Evolutionary conservation across 2,329 filamentous ascomycete species (phyloP).

Genomic region (Colletotrichum zoysiae): DNA sequence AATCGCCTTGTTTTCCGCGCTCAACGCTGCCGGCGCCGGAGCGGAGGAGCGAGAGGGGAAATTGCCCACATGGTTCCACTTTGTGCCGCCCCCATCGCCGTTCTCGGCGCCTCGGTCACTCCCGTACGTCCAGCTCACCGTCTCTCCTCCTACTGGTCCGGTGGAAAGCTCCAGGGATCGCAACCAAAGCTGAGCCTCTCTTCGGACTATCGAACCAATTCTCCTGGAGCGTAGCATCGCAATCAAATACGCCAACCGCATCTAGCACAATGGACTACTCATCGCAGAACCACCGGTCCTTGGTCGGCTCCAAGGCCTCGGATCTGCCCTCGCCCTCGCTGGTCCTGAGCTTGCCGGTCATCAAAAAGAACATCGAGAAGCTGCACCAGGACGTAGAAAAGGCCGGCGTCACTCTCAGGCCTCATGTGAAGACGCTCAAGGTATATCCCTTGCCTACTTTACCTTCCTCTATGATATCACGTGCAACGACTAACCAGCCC

Average conservation of each 20-base stretch:
- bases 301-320: conserved; percentile 50
- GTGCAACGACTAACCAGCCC: fast-evolving
- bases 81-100: conserved; percentile 7
- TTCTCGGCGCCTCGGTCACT: conserved; percentile 13
- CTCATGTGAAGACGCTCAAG: conserved; percentile 61
- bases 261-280: conserved; percentile 47
- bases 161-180: background rate
- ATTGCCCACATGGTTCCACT: background rate
- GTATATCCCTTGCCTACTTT: conserved; percentile 40
- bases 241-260: background rate
- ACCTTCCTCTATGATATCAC: fast-evolving
- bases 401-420: conserved; percentile 54
- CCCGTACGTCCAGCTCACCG: background rate
- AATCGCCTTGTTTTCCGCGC: conserved; percentile 13
- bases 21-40: conserved; percentile 20
- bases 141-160: background rate
- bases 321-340: conserved; percentile 56
- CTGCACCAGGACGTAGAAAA: conserved; percentile 55
- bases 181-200: background rate
- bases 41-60: background rate
- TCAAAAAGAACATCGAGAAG: conserved; percentile 53
- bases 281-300: conserved; percentile 49
- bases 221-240: background rate
- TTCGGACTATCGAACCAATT: background rate
- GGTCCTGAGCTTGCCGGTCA: conserved; percentile 53